phyloP scores from a whole-genome alignment of 768 basidiomycete species.

The Boletus reticuloceps region DNA sequence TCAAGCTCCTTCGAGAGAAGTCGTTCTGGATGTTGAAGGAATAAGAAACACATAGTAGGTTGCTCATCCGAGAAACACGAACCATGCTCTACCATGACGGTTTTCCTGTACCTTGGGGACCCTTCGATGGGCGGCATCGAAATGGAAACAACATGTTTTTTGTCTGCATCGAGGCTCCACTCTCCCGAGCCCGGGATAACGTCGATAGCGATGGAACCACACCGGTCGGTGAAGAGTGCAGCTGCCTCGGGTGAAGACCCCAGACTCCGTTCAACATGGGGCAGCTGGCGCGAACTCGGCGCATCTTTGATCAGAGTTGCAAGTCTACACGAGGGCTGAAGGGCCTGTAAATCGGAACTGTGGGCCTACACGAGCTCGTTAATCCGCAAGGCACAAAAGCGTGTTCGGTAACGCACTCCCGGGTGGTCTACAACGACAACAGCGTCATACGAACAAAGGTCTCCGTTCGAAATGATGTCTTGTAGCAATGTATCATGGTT shows the following conservation, averaged over 20 bases:
- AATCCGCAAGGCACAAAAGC: not conserved
- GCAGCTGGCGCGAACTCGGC: conserved; percentile 57
- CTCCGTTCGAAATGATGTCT: conserved; percentile 41
- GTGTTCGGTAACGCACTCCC: conserved; percentile 49
- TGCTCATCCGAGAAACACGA: conserved; percentile 18
- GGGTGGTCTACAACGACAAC: conserved; percentile 69
- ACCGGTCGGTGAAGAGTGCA: conserved; percentile 46
- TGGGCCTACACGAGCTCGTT: conserved; percentile 49
- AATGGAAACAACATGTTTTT: conserved; percentile 58
- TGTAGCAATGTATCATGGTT: conserved; percentile 39
- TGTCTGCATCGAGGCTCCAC: conserved; percentile 33
- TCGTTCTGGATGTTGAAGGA: conserved; percentile 33
- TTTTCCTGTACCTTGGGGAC: conserved; percentile 43
- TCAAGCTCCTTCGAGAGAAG: conserved; percentile 49
- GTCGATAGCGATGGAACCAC: conserved; percentile 49
- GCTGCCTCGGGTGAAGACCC: conserved; percentile 37
- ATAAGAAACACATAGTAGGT: not conserved
- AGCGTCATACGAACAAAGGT: conserved; percentile 62
- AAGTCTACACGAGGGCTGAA: conserved; percentile 52
- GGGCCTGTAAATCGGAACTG: conserved; percentile 69
- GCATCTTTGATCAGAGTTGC: conserved; percentile 46
- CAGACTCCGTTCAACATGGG: conserved; percentile 46
- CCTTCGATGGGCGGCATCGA: conserved; percentile 49
- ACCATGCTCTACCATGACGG: conserved; percentile 56
- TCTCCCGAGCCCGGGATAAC: conserved; percentile 38